A percentile compares a stretch with the other conserved stretches of the same genome.
phyloP scores from a whole-genome alignment of 352 stramenopile genomes.

The Phytophthora uliginosa region DNA sequence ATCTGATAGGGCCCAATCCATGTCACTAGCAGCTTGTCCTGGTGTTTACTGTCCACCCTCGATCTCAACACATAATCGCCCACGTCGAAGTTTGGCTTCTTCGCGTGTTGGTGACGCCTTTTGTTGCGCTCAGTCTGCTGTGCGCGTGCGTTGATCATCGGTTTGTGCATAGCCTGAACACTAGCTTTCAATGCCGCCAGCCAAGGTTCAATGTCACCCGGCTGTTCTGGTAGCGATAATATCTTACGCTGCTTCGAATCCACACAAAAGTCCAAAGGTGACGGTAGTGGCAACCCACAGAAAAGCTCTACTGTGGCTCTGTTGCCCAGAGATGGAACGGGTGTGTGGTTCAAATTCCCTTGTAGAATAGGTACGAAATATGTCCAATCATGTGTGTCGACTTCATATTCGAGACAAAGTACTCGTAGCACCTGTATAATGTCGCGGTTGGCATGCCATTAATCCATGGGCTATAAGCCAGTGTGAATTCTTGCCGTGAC shows the following conservation, averaged over 20 bases:
- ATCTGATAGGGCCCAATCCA: constrained; percentile 45
- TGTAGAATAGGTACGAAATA: constrained; percentile 33
- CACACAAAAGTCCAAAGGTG: constrained; percentile 11
- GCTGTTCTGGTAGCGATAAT: constrained; percentile 9
- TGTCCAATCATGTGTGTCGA: constrained; percentile 23
- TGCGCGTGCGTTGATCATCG: constrained; percentile 7
- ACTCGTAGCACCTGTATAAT: constrained; percentile 36
- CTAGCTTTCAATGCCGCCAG: neutral
- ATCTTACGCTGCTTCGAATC: constrained; percentile 6
- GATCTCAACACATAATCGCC: constrained; percentile 47
- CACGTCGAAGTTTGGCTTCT: constrained; percentile 24
- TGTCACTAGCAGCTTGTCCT: constrained; percentile 42
- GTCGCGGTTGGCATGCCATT: constrained; percentile 44
- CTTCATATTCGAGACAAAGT: constrained; percentile 26
- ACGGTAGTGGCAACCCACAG: constrained; percentile 6
- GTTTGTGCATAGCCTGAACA: constrained; percentile 26
- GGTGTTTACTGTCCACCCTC: constrained; percentile 33
- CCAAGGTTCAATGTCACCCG: neutral
- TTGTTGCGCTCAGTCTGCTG: constrained; percentile 19
- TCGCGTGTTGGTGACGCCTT: constrained; percentile 3
- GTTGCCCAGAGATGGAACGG: constrained; percentile 22
- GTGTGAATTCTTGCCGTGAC: constrained; percentile 28
- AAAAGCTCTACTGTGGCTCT: constrained; percentile 35
- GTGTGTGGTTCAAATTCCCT: constrained; percentile 45
- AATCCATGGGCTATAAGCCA: constrained; percentile 41